Base-by-base conservation (phyloP, 2,329 filamentous ascomycete genomes). In the Gnomoniopsis smithogilvyi region DNA sequence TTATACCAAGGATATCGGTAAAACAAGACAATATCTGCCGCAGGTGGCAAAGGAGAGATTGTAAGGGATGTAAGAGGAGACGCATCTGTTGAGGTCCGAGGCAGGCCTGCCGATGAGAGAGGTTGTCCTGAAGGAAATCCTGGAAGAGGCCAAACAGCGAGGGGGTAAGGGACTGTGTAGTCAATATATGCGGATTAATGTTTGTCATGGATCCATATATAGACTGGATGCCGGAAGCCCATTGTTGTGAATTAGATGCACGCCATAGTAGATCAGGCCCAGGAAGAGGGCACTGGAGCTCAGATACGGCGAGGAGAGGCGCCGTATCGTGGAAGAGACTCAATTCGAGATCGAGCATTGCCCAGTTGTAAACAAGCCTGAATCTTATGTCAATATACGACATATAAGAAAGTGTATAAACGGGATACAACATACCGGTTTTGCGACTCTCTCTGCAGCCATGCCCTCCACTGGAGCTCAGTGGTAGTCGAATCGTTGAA, bases 341-440 rank as follows among this genome's bases (percentile, higher is more conserved):
- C 57, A 89, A 74, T 70, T 91, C 88, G 66, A 90, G 87, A 67
- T 91, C 88, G 24, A 89, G 80, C 82, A 89, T 88, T 21, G 88
- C 84, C 85, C 87, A 91, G 56, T 87, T 89, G 72, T 91, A 90
- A n/a, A 89, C 83, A 34, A 91, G 76, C 64, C 87, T 88, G 45
- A 19, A 43, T 51, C 1, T 1, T 10, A 30, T 33, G 50, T 61
- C 36, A 41, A n/a, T 41, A 15, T 12, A 15, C 12, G 11, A 24
- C 8, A 14, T 12, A 30, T 30, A 30, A 22, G 17, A 2, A 4
- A 15, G 21, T 11, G 3, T 3, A 15, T 6, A 4, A 6, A 2
- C 14, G 8, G 10, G 1, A 2, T 17, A n/a, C 11, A 19, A 70
- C 78, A 71, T 74, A 85, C 81, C 84, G 78, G 68, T 83, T 88